Base-by-base conservation (phyloP, 768 basidiomycete genomes). In the Leccinum subgranulosum region DNA sequence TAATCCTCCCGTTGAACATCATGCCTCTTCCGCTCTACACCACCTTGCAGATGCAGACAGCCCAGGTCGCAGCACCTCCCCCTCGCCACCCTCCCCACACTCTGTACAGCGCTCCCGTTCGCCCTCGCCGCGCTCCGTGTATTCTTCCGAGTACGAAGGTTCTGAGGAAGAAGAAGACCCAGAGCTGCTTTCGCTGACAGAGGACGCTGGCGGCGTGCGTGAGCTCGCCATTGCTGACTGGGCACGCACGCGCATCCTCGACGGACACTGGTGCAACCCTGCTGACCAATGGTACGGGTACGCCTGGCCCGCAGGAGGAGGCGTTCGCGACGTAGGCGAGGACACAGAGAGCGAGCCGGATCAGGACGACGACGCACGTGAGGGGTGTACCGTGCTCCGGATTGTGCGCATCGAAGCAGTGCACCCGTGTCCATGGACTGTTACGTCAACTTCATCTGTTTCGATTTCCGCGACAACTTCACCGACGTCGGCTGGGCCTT, bases 191-290 rank as follows among this genome's bases (percentile, higher is more conserved):
- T 74, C 75, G 0, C 61, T 79, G 57, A 78, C 78, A 9, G 81
- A 82, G 62, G 79, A 81, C 34, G 73, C 76, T 1, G 74, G 74
- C 10, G 76, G 77, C 23, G 74, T 81, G 27, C 73, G 75, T 28
- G 78, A 79, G 19, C 73, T 90, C 46, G 87, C 90, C 1, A 73
- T 90, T 53, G 76, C 79, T 12, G 88, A 88, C 61, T 90, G 87
- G 87, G 86, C 86, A 6, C 77, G 90, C 33, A 79, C 76, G 21
- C 74, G 88, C 49, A 85, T 92, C 49, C 71, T 91, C 19, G 88
- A 92, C 55, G 90, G 90, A 3, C 79, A 84, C 62, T 92, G 90
- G 89, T 71, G 85, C 46, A 86, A 81, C 51, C 90, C 89, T 10
- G 86, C 84, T 0, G 90, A 92, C 67, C 77, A 83, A 48, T 90